Conservation (phyloP, 176 grass and related monocot genomes). For the Areca catechu region DNA sequence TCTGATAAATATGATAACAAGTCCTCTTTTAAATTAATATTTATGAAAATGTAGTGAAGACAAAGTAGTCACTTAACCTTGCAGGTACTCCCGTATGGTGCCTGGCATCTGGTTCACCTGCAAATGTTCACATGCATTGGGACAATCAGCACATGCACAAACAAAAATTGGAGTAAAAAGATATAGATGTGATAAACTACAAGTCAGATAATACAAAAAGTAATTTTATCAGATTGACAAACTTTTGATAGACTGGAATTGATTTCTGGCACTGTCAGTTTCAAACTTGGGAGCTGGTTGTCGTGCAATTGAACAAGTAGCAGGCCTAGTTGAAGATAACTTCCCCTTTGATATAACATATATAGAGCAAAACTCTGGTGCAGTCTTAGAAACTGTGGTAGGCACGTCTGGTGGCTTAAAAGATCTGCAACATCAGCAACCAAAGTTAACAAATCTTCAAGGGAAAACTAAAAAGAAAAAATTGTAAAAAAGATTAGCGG, state of each 20-base stretch:
- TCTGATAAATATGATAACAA: no score
- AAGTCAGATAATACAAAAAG: not conserved
- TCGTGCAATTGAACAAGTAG: conserved; percentile 31
- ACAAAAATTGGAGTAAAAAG: conserved; percentile 5
- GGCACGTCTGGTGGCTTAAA: conserved; percentile 61
- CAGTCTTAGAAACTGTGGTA: conserved; percentile 45
- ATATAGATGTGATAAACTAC: conserved; percentile 1
- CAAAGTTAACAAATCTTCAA: conserved; percentile 1
- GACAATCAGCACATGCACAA: not conserved
- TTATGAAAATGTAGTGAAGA: not conserved
- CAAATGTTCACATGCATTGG: conserved; percentile 13
- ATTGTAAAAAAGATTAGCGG: not conserved
- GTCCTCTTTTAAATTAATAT: not conserved
- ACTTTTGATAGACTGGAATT: conserved; percentile 32
- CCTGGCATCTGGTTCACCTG: conserved; percentile 32
- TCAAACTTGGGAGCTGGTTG: conserved; percentile 21
- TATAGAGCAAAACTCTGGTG: conserved; percentile 51
- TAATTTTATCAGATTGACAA: conserved; percentile 10
- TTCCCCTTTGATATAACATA: conserved; percentile 88
- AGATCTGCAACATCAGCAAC: conserved; percentile 28
- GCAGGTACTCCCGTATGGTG: conserved; percentile 14
- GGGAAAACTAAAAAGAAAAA: conserved; percentile 3
- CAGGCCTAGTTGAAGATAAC: conserved; percentile 46
- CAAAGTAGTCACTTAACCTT: conserved; percentile 16
- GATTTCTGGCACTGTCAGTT: conserved; percentile 15